Base-by-base conservation (phyloP, 148 eudicot species). In the Nyssa sinensis region DNA sequence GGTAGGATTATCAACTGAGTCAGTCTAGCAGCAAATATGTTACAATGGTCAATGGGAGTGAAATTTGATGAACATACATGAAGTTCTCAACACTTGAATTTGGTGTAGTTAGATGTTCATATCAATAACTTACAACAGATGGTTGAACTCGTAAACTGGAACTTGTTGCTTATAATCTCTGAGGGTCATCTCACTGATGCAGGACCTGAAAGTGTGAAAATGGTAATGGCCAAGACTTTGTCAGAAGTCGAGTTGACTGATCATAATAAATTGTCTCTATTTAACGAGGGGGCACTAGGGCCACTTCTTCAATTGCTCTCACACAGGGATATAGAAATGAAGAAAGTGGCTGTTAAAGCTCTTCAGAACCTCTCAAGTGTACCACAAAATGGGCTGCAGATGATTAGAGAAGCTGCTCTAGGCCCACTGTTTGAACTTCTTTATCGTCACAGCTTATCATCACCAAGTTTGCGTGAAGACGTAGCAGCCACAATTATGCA, bases 161-260 rank as follows among this genome's bases (percentile, higher is more conserved):
- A 14, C n/a, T 44, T 44, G 51, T 44, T 11, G 51, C 3, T 44
- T 44, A 44, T 44, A 44, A 19, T 44, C 16, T 44, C 17, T 14
- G 1, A 44, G 3, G 0, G 16, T 44, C 51, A 13, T 44, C 51
- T 44, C 17, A 33, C 57, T 30, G 30, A 11, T 77, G 32, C 80
- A 79, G 82, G 78, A 58, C 41, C 82, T 16, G 75, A 74, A 57
- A 31, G 39, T 57, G 68, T 39, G 16, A 73, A 70, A 64, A 44
- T 70, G 71, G 58, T 70, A 51, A 70, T 75, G 78, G 75, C 78
- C 35, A 66, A 57, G 55, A 75, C 71, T 23, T 75, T 79, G 29
- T 55, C 82, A 17, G 78, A 79, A 23, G 37, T 69, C 13, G 75
- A 79, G 78, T 27, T 79, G 66, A 75, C 75, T 17, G 78, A 79